These are phyloP conservation scores for Sanghuangporus baumii DNA, from an alignment of 1,284 basidiomycete species.

Conservation along the genomic window DNA sequence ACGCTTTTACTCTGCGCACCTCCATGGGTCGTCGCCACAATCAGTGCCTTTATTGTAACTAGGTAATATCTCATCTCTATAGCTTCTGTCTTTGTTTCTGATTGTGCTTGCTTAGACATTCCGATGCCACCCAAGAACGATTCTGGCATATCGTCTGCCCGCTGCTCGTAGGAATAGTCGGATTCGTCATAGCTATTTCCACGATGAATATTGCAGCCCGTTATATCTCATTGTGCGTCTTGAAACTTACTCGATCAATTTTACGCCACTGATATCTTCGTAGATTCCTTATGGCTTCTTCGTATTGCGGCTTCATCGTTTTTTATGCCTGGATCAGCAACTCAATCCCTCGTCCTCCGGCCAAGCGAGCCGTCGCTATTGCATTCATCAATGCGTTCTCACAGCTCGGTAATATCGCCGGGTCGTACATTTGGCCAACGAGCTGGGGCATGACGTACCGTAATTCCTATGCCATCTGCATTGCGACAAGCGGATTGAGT, in stretches of 20 bases:
- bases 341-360: constrained; percentile 58
- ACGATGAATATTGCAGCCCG: constrained; percentile 63
- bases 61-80: constrained; percentile 30
- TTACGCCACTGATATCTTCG: neutral
- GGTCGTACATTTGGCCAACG: constrained; percentile 54
- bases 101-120: constrained; percentile 44
- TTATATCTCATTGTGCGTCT: constrained; percentile 63
- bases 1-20: constrained; percentile 73
- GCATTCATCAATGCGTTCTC: constrained; percentile 70
- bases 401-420: constrained; percentile 69
- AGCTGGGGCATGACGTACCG: constrained; percentile 37
- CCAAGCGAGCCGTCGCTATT: constrained; percentile 73
- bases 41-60: constrained; percentile 44
- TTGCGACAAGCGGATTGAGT: constrained; percentile 38
- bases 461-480: constrained; percentile 45
- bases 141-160: constrained; percentile 58
- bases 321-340: constrained; percentile 71
- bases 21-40: constrained; percentile 67
- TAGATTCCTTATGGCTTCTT: constrained; percentile 74
- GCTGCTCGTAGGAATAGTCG: constrained; percentile 56
- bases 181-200: constrained; percentile 67
- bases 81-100: constrained; percentile 1
- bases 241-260: neutral
- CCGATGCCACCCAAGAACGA: constrained; percentile 62
- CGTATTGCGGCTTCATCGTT: constrained; percentile 64